Evolutionary conservation across 129 eudicot species (phyloP), one percentile per base, ranked within the genome.

Genomic region (Oenanthe sinensis): DNA sequence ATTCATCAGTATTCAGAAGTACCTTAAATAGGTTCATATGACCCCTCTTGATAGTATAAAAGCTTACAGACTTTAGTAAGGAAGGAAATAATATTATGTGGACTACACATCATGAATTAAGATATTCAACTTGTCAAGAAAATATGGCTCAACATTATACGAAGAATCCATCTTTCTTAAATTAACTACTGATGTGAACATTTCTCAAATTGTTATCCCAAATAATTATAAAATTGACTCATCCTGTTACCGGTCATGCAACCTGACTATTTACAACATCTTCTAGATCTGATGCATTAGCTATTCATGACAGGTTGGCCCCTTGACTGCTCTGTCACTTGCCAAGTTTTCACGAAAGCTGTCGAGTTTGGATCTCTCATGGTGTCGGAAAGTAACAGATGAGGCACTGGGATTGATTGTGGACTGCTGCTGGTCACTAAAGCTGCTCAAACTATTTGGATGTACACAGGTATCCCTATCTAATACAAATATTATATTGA

Each of bases 391-490:
- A 80, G 75, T 90, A 45, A 88, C 79, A 4, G 76, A 84, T 33
- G 87, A 88, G 70, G 92, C 84, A 67, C 81, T 90, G 12, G 89
- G 90, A 65, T 81, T 85, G 79, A 81, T 88, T 63, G 86, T 85
- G 50, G 92, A 88, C 78, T 79, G 82, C 76, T 88, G 90, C 89
- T 73, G 50, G 17, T 88, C 86, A 9, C 82, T 90, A 39, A 88
- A 83, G 87, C 82, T 82, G 79, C 85, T 90, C 71, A 88, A 86
- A 84, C 73, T 86, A 81, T 88, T 86, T 71, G 92, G 96, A 68
- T 88, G 92, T 75, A 82, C 84, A 76, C 90, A 90, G 92, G 96
- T 90, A 84, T 79, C 69, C 37, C 58, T 74, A 22, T 48, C 11
- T 5, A 14, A 28, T 48, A 46, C 42, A 26, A 74, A 26, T 46